These are phyloP conservation scores for Trichoderma sp. DNA, from an alignment of 2,329 filamentous ascomycete genomes.

Conservation along the genomic window DNA sequence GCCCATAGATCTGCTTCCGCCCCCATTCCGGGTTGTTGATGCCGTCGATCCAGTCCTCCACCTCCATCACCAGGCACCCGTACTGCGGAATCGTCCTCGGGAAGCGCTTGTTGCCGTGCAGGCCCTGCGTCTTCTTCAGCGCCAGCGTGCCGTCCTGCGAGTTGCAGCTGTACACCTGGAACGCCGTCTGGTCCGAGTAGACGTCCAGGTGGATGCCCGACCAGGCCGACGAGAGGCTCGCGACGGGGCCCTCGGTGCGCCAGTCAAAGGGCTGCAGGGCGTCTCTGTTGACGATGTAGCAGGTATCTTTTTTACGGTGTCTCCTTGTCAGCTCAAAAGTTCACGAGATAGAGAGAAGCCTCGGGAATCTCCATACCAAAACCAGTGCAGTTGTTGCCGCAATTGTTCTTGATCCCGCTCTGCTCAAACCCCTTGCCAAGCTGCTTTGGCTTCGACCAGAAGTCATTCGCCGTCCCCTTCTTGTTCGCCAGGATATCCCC, in stretches of 20 bases:
- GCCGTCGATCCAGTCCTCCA: constrained; percentile 89
- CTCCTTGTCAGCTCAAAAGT: background rate
- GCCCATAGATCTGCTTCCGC: constrained; percentile 65
- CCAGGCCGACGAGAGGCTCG: constrained; percentile 70
- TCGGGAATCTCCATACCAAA: constrained; percentile 62
- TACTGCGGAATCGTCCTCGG: constrained; percentile 70
- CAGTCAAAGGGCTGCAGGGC: constrained; percentile 63
- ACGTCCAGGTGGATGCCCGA: constrained; percentile 84
- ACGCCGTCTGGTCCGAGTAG: constrained; percentile 79
- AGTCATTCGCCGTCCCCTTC: constrained; percentile 71
- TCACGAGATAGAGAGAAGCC: too few relatives aligned
- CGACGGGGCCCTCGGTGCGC: constrained; percentile 61
- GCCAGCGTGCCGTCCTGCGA: constrained; percentile 71
- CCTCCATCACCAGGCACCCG: constrained; percentile 87
- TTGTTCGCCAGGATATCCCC: constrained; percentile 73
- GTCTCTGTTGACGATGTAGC: constrained; percentile 68
- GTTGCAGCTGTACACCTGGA: constrained; percentile 86
- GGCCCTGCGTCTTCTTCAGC: constrained; percentile 71
- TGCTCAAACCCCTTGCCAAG: constrained; percentile 70
- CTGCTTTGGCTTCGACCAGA: constrained; percentile 80
- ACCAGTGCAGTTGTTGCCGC: constrained; percentile 78
- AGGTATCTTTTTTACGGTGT: constrained; percentile 55
- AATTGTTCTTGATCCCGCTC: constrained; percentile 68
- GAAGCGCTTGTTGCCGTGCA: constrained; percentile 55
- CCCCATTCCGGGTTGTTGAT: constrained; percentile 93